Conservation (phyloP, 208 protist genomes). For the Leptomonas pyrrhocoris region DNA sequence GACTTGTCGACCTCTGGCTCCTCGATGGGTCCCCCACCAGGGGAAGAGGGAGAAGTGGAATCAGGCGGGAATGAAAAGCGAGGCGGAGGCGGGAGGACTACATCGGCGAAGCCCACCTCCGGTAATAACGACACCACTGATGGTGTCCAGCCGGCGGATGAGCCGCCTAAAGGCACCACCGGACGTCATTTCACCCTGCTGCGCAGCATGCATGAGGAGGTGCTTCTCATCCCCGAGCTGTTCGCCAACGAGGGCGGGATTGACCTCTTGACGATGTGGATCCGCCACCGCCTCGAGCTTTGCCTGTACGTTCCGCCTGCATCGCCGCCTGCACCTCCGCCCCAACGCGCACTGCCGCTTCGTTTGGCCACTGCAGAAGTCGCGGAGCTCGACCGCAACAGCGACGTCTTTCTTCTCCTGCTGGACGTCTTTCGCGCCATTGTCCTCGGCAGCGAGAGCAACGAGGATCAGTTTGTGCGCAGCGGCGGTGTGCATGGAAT, state of each 20-base stretch:
- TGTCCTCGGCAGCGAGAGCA: slow-evolving; percentile 29
- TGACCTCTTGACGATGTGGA: slow-evolving; percentile 25
- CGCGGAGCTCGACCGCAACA: slow-evolving; percentile 10
- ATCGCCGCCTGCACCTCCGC: background rate
- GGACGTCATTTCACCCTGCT: slow-evolving; percentile 2
- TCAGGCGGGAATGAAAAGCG: background rate
- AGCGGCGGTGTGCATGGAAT: slow-evolving; percentile 42
- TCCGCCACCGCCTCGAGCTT: slow-evolving; percentile 25
- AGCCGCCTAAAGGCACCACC: background rate
- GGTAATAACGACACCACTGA: background rate
- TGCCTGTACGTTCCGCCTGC: slow-evolving; percentile 5
- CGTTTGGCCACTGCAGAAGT: slow-evolving; percentile 12
- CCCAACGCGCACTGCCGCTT: background rate
- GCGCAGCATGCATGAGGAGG: slow-evolving; percentile 19
- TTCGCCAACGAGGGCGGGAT: slow-evolving; percentile 30
- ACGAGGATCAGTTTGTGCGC: slow-evolving; percentile 26
- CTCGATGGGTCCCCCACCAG: slow-evolving; percentile 25
- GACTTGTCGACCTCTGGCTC: slow-evolving; percentile 22
- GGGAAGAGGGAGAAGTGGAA: background rate
- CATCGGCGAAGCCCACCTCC: background rate
- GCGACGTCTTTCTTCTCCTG: slow-evolving; percentile 23
- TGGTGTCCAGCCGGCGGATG: background rate
- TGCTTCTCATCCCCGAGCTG: slow-evolving; percentile 26
- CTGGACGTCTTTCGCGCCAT: slow-evolving; percentile 33
- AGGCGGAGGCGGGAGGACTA: too few species aligned